Evolutionary conservation across 2,329 filamentous ascomycete species (phyloP).

Genomic region (Lithohypha guttulata): DNA sequence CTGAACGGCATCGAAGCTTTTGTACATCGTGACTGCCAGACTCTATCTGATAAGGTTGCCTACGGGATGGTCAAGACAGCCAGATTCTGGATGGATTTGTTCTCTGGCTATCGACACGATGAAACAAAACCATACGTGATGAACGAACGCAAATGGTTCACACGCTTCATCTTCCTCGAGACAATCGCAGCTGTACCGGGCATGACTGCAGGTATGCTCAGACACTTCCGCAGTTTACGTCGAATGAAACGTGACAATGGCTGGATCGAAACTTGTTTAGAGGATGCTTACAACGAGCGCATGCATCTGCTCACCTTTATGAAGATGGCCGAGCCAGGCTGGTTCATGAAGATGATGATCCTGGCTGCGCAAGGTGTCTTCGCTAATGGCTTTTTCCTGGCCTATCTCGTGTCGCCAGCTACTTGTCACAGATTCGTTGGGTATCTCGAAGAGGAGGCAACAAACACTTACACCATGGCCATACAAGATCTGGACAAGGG

Average conservation of each 20-base stretch:
- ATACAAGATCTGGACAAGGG: constrained; percentile 79
- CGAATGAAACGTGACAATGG: constrained; percentile 87
- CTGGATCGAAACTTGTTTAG: constrained; percentile 84
- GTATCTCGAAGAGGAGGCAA: constrained; percentile 94
- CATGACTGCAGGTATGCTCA: constrained; percentile 91
- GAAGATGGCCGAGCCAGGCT: constrained; percentile 75
- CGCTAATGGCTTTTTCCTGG: constrained; percentile 86
- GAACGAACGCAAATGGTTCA: constrained; percentile 81
- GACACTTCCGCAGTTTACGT: constrained; percentile 75
- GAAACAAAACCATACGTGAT: constrained; percentile 55
- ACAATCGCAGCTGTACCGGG: constrained; percentile 90
- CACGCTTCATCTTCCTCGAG: constrained; percentile 86
- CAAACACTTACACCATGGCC: constrained; percentile 85
- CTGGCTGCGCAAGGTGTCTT: constrained; percentile 89
- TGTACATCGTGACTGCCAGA: constrained; percentile 64
- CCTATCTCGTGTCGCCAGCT: constrained; percentile 75
- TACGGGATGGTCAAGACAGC: constrained; percentile 65
- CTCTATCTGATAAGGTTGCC: constrained; percentile 66
- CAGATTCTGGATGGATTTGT: constrained; percentile 69
- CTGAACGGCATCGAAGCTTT: constrained; percentile 59
- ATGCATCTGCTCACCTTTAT: constrained; percentile 92
- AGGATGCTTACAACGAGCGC: constrained; percentile 84
- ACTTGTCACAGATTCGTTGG: constrained; percentile 93
- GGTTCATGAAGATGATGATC: constrained; percentile 87
- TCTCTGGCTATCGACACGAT: constrained; percentile 68